Conservation (phyloP, 2,329 filamentous ascomycete genomes). For the Fusarium anguioides region DNA sequence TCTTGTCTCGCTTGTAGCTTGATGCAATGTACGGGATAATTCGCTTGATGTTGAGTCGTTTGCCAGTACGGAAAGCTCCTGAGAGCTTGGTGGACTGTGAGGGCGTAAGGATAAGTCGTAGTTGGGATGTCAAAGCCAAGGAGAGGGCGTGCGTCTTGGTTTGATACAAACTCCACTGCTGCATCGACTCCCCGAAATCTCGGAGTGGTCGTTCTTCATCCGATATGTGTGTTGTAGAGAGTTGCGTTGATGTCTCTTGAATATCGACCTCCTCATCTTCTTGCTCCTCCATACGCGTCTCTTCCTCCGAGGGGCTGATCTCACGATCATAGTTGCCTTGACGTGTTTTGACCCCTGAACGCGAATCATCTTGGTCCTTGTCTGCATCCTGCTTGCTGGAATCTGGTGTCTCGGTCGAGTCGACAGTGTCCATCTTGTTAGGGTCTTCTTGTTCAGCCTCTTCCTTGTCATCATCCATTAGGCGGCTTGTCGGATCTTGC, state of each 20-base stretch:
- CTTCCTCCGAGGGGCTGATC: conserved; percentile 56
- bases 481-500: conserved; percentile 59
- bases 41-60: conserved; percentile 98
- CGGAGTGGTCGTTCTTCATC: conserved; percentile 57
- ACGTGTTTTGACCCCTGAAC: conserved; percentile 69
- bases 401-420: conserved; percentile 52
- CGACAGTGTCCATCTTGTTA: conserved; percentile 58
- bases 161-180: conserved; percentile 88
- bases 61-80: conserved; percentile 95
- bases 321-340: conserved; percentile 69
- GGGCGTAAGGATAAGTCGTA: conserved; percentile 93
- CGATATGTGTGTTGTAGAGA: conserved; percentile 78
- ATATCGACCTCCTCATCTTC: conserved; percentile 61
- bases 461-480: conserved; percentile 67
- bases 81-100: conserved; percentile 96
- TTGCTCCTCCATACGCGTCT: conserved; percentile 58
- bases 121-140: conserved; percentile 89
- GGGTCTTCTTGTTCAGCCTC: conserved; percentile 56
- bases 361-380: conserved; percentile 64
- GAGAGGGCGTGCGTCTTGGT: conserved; percentile 85
- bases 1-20: conserved; percentile 98
- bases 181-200: conserved; percentile 68
- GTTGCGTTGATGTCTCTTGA: conserved; percentile 68
- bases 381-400: conserved; percentile 56
- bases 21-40: conserved; percentile 99